Base-by-base conservation (phyloP, 192 early-diverging fungal genomes). In the Coemansia sp. region DNA sequence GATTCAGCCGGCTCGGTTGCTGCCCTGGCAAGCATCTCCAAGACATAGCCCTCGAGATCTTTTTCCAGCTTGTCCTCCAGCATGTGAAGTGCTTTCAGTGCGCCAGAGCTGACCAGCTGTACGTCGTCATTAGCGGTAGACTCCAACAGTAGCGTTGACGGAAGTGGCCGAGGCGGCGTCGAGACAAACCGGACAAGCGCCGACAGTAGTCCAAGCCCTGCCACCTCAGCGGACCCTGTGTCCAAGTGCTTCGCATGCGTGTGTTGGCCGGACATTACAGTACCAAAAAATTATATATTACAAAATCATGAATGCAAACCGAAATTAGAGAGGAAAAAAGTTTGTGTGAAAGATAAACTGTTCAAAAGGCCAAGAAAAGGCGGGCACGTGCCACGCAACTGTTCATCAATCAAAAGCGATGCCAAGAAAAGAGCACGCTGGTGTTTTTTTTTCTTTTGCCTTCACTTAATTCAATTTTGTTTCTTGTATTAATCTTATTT, bases 1-100 rank as follows among this genome's bases (percentile, higher is more conserved):
- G 29, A 32, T 56, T 57, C 55, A 1, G 34, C 33, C 9, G 55
- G 55, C 33, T 57, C 55, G 1, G 34, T 20, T 36, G 42, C 61
- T 6, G 67, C 65, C 20, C 62, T 50, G 62, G 62, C 61, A 41
- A 79, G 61, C 52, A 66, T 63, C 14, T 54, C 63, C 32, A 71
- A 46, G 11, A 68, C 62, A 40, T 52, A 61, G 9, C n/a, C 17
- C 38, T 73, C 65, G 19, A 60, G 63, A n/a, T 33, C 66, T 14
- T 42, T 42, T 48, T 50, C 55, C 41, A 25, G 36, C 19, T 34
- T 55, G 9, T 58, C 59, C 14, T 54, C 46, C 23, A 73, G 23
- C 11, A 67, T 33, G 5, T 22, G 32, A 25, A 67, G 68, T 22
- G 71, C 69, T 20, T 59, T 49, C 4, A 53, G 43, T 0, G 67